Evolutionary conservation across 139 green algal species (phyloP), one percentile per base, ranked within the genome.

Genomic region (Coccomyxa sp.): DNA sequence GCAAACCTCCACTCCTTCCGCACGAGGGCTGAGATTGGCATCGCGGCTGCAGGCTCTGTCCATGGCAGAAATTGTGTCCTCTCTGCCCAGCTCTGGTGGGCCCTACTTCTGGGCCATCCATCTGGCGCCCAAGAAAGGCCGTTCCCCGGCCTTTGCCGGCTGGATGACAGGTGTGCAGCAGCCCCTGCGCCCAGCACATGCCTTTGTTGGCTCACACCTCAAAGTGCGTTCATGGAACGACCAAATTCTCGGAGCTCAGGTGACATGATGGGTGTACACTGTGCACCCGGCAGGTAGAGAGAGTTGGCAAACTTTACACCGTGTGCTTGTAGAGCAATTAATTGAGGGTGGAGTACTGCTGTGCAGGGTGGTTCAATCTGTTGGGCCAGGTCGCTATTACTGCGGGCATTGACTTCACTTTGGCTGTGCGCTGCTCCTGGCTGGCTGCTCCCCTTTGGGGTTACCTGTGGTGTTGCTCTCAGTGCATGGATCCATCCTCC

Each of bases 31-130:
- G n/a, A n/a, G n/a, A n/a, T n/a, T n/a, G n/a, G n/a, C 14, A 58
- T 58, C 12, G 14, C 10, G 12, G 12, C 14, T 58, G 44, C 44
- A 58, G 44, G 44, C 44, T 58, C 79, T 87, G 6, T 76, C 82
- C 44, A 82, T 91, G 76, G 79, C 80, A 8, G 87, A 91, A 31
- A 90, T 91, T 77, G 85, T 78, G 34, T 86, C 78, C 16, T 80
- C 85, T 33, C 83, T 87, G 44, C 87, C 87, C 12, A 83, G 76
- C 33, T 79, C 68, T 37, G 85, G 82, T 2, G 84, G 74, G 10
- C 74, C 74, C 7, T 78, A 78, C 44, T 78, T 78, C 74, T 78
- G 74, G 74, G 41, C 74, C 10, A 70, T 41, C 64, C 39, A 70
- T 14, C 33, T 78, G 31, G 74, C 44, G 14, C 44, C 44, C 10